phyloP scores from a whole-genome alignment of 192 early-diverging fungal genomes.

The Glomus cerebriforme region DNA sequence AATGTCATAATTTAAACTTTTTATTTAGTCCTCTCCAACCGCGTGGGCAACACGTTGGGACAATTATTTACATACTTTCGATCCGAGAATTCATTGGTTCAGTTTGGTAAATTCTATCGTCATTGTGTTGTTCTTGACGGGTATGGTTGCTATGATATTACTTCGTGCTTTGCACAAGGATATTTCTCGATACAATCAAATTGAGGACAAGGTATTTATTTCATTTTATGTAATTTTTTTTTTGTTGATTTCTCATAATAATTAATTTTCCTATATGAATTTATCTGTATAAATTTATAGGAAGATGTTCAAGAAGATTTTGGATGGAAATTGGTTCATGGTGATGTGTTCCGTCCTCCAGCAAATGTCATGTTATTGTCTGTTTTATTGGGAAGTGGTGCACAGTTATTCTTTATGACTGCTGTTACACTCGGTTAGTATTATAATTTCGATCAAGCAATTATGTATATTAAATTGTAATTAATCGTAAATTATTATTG shows the following conservation, averaged over 20 bases:
- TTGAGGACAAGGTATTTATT: conserved; percentile 49
- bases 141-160: conserved; percentile 89
- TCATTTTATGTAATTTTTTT: not conserved
- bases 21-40: conserved; percentile 53
- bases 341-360: conserved; percentile 96
- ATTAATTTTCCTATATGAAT: not conserved
- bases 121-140: conserved; percentile 89
- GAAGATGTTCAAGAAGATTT: conserved; percentile 90
- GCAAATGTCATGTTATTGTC: conserved; percentile 71
- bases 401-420: conserved; percentile 76
- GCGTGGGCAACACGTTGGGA: conserved; percentile 88
- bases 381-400: conserved; percentile 83
- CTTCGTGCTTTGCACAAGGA: conserved; percentile 88
- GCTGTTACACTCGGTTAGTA: conserved; percentile 58
- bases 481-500: not conserved
- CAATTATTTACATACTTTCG: conserved; percentile 79
- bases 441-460: not conserved
- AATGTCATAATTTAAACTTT: not conserved
- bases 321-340: conserved; percentile 98
- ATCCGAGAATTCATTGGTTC: conserved; percentile 96
- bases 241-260: conserved; percentile 24
- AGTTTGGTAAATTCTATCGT: conserved; percentile 91
- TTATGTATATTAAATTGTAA: not conserved
- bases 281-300: conserved; percentile 25
- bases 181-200: conserved; percentile 87